Base-by-base conservation (phyloP, 176 grass and related monocot genomes). In the Oryza meridionalis region DNA sequence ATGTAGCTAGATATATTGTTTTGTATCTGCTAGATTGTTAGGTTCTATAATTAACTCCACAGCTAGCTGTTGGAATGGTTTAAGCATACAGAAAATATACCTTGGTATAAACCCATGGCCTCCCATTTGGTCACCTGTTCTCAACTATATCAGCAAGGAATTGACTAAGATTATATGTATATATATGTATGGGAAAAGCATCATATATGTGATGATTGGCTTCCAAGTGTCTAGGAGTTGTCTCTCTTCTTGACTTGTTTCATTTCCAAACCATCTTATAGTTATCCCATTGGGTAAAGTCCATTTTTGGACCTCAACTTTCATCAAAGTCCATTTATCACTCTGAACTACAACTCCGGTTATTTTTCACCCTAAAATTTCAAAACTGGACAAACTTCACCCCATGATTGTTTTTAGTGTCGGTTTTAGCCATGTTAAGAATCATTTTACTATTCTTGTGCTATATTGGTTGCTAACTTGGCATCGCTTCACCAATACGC, bases 101-200 rank as follows among this genome's bases (percentile, higher is more conserved):
- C 61, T 75, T 76, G 68, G 11, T 35, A 24, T 26, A 79, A 22
- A 19, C 33, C 19, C 25, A 83, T 67, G 12, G 40, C 19, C 25
- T 68, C 6, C 38, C 45, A 79, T 59, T 84, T 76, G 37, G 21
- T 69, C 10, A 68, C 63, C 37, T 33, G 7, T 68, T 82, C 6
- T 35, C 9, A 79, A 61, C 75, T 59, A 46, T 67, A 43, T 16
- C 11, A 27, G n/a, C 16, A 2, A 69, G 26, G 38, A 76, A 70
- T 29, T 26, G 9, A 10, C 32, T 21, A 63, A 22, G 25, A 64
- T 2, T 29, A 38, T 25, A 69, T 63, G 1, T 43, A 64, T 12
- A 44, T 12, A 44, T 43, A 2, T 22, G 15, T n/a, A n/a, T 21
- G 55, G 12, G 7, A 33, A 17, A 67, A 73, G 59, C 72, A 19